These are phyloP conservation scores for Salvia hispanica DNA, from an alignment of 257 asterid genomes.

Conservation along the genomic window DNA sequence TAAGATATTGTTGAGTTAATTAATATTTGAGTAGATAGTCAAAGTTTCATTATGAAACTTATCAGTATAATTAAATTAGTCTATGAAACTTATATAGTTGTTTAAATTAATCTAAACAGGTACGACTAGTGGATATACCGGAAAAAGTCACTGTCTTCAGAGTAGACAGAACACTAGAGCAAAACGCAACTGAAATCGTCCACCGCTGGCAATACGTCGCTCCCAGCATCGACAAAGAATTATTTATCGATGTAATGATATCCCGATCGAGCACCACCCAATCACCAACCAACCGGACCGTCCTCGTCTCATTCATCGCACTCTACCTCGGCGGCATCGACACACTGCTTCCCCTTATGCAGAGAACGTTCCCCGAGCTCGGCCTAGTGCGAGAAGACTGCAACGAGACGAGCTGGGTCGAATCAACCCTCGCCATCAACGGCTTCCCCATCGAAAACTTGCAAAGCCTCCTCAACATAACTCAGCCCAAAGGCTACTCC, in stretches of 20 bases:
- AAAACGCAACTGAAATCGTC: neutral
- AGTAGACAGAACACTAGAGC: slow-evolving; percentile 33
- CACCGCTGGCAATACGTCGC: slow-evolving; percentile 19
- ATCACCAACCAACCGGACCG: neutral
- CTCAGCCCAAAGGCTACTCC: neutral
- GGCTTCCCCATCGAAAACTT: neutral
- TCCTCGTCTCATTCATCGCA: neutral
- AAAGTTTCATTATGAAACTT: no score
- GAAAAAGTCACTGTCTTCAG: neutral
- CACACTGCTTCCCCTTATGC: neutral
- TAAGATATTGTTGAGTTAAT: no score
- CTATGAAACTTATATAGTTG: no score
- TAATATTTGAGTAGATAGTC: no score
- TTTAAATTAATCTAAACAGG: neutral
- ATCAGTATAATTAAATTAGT: no score
- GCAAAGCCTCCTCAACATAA: slow-evolving; percentile 19
- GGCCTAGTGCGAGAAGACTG: neutral
- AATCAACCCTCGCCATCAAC: neutral
- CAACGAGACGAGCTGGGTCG: neutral
- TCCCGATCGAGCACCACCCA: neutral
- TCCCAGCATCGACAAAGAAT: neutral
- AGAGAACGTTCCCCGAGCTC: neutral
- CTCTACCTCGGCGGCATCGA: neutral
- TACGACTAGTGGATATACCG: neutral
- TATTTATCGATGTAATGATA: neutral